Evolutionary conservation across 2,329 filamentous ascomycete genomes (phyloP).

Genomic region (Rhinocladiella mackenziei): DNA sequence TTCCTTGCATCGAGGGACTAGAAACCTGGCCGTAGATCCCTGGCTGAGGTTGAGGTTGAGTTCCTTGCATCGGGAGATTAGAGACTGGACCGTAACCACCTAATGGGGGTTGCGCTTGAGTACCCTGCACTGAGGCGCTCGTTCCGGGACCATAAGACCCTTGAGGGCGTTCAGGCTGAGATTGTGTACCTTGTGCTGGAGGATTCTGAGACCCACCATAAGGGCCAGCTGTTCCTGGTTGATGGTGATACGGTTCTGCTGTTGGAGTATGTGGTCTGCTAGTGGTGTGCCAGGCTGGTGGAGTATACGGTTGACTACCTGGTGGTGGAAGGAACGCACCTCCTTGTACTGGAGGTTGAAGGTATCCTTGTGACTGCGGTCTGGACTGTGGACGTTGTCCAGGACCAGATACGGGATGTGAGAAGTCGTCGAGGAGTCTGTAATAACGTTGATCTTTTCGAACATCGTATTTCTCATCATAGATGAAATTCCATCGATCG

Average conservation of each 20-base stretch:
- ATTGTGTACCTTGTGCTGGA: neutral
- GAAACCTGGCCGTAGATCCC: neutral
- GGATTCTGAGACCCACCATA: conserved; percentile 2
- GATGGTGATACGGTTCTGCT: conserved; percentile 9
- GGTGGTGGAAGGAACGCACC: conserved; percentile 22
- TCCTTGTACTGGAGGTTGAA: conserved; percentile 29
- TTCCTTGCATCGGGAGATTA: conserved; percentile 2
- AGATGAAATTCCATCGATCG: conserved; percentile 91
- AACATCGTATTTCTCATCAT: conserved; percentile 70
- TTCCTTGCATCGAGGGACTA: conserved; percentile 2
- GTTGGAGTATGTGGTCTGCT: conserved; percentile 19
- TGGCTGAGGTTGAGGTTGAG: neutral
- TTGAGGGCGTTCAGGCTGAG: neutral
- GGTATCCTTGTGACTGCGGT: conserved; percentile 36
- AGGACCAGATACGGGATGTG: conserved; percentile 32
- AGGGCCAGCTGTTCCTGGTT: conserved; percentile 1
- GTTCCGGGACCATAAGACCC: neutral
- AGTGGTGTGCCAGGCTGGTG: conserved; percentile 28
- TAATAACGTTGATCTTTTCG: conserved; percentile 51
- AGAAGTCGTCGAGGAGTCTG: conserved; percentile 35
- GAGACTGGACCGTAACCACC: conserved; percentile 3
- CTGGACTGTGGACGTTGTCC: conserved; percentile 31
- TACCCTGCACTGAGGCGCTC: conserved; percentile 1
- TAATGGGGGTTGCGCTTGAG: conserved; percentile 2
- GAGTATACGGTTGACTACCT: conserved; percentile 25